Base-by-base conservation (phyloP, 257 asterid genomes). In the Solanum virginianum region DNA sequence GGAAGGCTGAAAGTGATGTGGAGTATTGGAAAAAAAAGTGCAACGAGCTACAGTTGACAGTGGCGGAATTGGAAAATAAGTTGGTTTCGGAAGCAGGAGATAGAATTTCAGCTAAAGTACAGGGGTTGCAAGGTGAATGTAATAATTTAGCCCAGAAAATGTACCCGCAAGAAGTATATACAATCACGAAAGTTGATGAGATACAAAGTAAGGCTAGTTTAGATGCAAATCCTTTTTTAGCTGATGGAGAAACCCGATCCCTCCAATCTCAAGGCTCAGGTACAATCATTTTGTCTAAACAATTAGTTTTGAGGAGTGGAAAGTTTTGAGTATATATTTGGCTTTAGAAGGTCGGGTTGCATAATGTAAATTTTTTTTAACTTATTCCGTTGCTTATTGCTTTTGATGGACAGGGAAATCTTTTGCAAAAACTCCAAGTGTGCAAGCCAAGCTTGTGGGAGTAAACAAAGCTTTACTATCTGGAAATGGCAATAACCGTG, bases 21-120 rank as follows among this genome's bases (percentile, higher is more conserved):
- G 91, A 80, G 71, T 81, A 68, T 66, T 91, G 93, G 94, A 90
- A 92, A 84, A 59, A 47, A 13, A 92, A 89, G 87, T 94, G 89
- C 86, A 83, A 84, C 60, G 89, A 90, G 55, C 77, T 94, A 51
- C 91, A 91, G 88, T 86, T 62, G 80, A 87, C n/a, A 45, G 87
- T 94, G 9, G 29, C 65, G 74, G 91, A 88, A 81, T 85, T 92
- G 91, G 88, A 88, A 84, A 85, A 83, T 63, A 70, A 57, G 15
- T 77, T 84, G 60, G 49, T 49, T 9, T 62, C 84, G 10, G 51
- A 47, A 41, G 32, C 8, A 10, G 62, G 56, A 80, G 84, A 85
- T 47, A 17, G 29, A 68, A 17, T 2, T 68, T 36, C 77, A 36
- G 8, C 77, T 16, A 1, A 20, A 51, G 13, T 29, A 66, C 74